A percentile compares a stretch with the other conserved stretches of the same genome.
Conservation (phyloP, 2,329 filamentous ascomycete species). For the Ophiostoma fasciatum region DNA sequence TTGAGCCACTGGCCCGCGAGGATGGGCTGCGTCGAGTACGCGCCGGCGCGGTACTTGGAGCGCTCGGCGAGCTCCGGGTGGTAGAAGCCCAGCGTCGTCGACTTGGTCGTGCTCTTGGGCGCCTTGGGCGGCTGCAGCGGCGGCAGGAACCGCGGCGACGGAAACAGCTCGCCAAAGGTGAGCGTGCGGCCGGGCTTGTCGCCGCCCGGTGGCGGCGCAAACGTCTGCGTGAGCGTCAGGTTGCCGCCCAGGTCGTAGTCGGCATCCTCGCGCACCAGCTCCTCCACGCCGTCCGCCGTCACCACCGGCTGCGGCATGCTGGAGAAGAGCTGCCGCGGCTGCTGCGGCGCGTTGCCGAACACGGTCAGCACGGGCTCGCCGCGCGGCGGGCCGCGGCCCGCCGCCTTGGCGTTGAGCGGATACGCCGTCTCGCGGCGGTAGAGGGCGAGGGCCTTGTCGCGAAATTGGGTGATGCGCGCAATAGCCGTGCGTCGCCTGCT, state of each 20-base stretch:
- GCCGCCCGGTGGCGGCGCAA: constrained; percentile 29
- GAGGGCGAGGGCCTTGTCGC: constrained; percentile 45
- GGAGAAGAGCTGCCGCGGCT: constrained; percentile 69
- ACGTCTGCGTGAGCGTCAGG: constrained; percentile 51
- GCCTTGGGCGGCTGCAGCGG: constrained; percentile 57
- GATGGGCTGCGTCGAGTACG: constrained; percentile 53
- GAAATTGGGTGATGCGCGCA: constrained; percentile 39
- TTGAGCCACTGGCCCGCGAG: constrained; percentile 56
- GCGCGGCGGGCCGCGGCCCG: no score
- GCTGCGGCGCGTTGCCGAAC: constrained; percentile 57
- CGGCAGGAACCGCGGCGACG: constrained; percentile 49
- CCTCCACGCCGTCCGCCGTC: constrained; percentile 32
- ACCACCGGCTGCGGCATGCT: constrained; percentile 46
- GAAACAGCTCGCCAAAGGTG: constrained; percentile 61
- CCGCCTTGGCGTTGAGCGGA: no score
- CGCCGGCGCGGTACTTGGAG: constrained; percentile 35
- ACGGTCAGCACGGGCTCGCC: constrained; percentile 52
- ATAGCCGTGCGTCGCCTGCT: constrained; percentile 14
- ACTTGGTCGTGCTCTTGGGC: constrained; percentile 54
- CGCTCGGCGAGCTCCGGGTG: constrained; percentile 31
- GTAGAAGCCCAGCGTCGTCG: constrained; percentile 24
- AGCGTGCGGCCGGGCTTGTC: constrained; percentile 37
- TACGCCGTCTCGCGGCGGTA: constrained; percentile 46
- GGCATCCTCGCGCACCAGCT: constrained; percentile 24
- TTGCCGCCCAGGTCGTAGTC: constrained; percentile 17